phyloP scores from a whole-genome alignment of 2,329 filamentous ascomycete genomes.

The Chaetomiaceae sp. region DNA sequence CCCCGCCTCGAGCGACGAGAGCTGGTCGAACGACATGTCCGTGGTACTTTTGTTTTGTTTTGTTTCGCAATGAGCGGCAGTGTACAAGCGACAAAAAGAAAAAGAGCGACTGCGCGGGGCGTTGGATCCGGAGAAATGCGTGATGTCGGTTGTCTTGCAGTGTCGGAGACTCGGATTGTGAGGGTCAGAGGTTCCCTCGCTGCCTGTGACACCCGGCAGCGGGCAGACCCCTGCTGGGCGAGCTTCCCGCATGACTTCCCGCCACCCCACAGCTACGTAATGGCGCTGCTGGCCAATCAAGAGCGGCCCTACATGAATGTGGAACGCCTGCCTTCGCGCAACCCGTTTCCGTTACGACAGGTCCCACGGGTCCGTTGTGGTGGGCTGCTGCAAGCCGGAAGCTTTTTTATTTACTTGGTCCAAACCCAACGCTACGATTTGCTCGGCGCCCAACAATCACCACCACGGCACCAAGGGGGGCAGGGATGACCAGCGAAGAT shows the following conservation, averaged over 20 bases:
- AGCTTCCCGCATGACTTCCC: not conserved
- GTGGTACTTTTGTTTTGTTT: no score
- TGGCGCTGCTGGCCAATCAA: not conserved
- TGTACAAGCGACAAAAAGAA: not conserved
- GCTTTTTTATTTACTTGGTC: constrained; percentile 11
- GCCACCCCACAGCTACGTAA: constrained; percentile 14
- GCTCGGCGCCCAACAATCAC: not conserved
- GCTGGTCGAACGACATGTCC: constrained; percentile 84
- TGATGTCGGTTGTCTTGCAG: not conserved
- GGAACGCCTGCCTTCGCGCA: not conserved
- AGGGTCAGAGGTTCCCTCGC: no score
- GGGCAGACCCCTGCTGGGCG: constrained; percentile 8
- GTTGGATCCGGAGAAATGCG: not conserved
- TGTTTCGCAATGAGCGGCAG: no score
- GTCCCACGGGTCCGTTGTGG: not conserved
- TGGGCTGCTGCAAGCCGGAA: not conserved
- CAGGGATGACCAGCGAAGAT: constrained; percentile 46
- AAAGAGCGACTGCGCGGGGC: constrained; percentile 1
- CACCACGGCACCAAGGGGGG: constrained; percentile 2
- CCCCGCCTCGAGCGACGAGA: constrained; percentile 76
- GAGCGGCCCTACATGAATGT: not conserved
- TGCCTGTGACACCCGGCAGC: constrained; percentile 11
- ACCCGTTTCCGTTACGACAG: constrained; percentile 4
- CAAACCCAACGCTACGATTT: not conserved
- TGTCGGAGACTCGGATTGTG: not conserved